Evolutionary conservation across 1,139 yeast genomes (phyloP).

Genomic region (Debaryomyces singareniensis): DNA sequence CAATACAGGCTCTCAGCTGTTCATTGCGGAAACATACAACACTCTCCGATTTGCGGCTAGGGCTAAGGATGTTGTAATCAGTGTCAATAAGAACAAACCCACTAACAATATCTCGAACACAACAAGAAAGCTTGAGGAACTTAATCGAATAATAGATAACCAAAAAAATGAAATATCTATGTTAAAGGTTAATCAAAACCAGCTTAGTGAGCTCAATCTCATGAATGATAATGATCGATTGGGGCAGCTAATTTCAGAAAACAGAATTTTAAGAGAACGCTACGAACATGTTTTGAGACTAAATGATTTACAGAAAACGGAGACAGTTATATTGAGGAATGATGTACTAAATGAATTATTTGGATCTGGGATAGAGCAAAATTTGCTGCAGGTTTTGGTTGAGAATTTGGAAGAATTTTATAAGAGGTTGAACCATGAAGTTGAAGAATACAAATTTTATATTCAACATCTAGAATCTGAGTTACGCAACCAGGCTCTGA

Average conservation of each 20-base stretch:
- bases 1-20: slow-evolving; percentile 25
- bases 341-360: slow-evolving; percentile 49
- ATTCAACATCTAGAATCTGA: slow-evolving; percentile 57
- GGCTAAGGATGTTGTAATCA: slow-evolving; percentile 77
- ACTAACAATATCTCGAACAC: slow-evolving; percentile 32
- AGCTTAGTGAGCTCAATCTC: slow-evolving; percentile 1
- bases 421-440: slow-evolving; percentile 39
- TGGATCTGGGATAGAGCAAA: slow-evolving; percentile 26
- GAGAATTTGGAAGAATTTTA: slow-evolving; percentile 43
- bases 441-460: slow-evolving; percentile 60
- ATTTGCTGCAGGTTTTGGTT: slow-evolving; percentile 33
- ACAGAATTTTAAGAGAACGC: slow-evolving; percentile 53
- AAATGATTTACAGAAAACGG: slow-evolving; percentile 53
- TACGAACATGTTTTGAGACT: slow-evolving; percentile 64
- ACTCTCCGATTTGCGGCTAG: slow-evolving; percentile 90
- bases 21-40: slow-evolving; percentile 73
- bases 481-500: slow-evolving; percentile 26
- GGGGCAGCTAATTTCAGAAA: slow-evolving; percentile 54
- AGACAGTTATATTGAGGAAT: slow-evolving; percentile 46
- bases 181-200: slow-evolving; percentile 12
- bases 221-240: slow-evolving; percentile 12
- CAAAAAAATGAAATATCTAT: slow-evolving; percentile 36
- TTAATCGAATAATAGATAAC: slow-evolving; percentile 37
- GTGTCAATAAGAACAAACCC: slow-evolving; percentile 48
- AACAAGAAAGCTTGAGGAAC: slow-evolving; percentile 39